Percentiles rank a stretch among this genome's conserved stretches.
Evolutionary conservation across 2,329 filamentous ascomycete genomes (phyloP).

Genomic region (Fulvia fulva): DNA sequence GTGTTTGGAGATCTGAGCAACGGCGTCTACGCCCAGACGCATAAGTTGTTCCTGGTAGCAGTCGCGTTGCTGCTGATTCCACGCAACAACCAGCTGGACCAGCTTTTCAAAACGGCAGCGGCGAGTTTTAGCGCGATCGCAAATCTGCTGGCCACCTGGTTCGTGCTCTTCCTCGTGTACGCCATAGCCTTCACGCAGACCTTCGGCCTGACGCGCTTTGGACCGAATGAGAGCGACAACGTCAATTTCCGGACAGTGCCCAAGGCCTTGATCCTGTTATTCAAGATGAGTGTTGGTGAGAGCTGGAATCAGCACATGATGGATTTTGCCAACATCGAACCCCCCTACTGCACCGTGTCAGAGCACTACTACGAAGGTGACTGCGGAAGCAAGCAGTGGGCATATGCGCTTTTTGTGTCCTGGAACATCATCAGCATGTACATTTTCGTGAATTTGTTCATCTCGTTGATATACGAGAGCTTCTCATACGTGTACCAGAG

Average conservation of each 20-base stretch:
- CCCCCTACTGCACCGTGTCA: constrained; percentile 74
- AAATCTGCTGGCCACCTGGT: constrained; percentile 93
- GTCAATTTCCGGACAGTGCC: constrained; percentile 92
- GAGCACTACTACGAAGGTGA: constrained; percentile 78
- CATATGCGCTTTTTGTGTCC: constrained; percentile 80
- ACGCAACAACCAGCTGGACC: constrained; percentile 92
- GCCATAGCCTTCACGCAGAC: constrained; percentile 95
- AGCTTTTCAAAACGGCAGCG: constrained; percentile 97
- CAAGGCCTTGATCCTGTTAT: constrained; percentile 87
- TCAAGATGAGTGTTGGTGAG: constrained; percentile 88
- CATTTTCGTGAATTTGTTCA: constrained; percentile 96
- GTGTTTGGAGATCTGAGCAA: constrained; percentile 57
- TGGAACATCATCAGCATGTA: constrained; percentile 99
- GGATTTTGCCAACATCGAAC: constrained; percentile 77
- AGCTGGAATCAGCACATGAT: constrained; percentile 98
- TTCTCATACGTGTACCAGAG: constrained; percentile 99
- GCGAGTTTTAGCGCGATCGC: constrained; percentile 86
- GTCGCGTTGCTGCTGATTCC: constrained; percentile 89
- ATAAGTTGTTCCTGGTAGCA: constrained; percentile 91
- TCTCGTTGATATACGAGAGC: constrained; percentile 97
- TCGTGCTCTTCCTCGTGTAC: constrained; percentile 92
- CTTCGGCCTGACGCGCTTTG: constrained; percentile 91
- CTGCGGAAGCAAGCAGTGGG: constrained; percentile 88
- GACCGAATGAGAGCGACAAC: constrained; percentile 65
- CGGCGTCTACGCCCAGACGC: constrained; percentile 69